Percentiles rank a stretch among this genome's conserved stretches.
Evolutionary conservation across 495 filamentous ascomycete species (phyloP).

Genomic region (Ascodesmis nigricans): DNA sequence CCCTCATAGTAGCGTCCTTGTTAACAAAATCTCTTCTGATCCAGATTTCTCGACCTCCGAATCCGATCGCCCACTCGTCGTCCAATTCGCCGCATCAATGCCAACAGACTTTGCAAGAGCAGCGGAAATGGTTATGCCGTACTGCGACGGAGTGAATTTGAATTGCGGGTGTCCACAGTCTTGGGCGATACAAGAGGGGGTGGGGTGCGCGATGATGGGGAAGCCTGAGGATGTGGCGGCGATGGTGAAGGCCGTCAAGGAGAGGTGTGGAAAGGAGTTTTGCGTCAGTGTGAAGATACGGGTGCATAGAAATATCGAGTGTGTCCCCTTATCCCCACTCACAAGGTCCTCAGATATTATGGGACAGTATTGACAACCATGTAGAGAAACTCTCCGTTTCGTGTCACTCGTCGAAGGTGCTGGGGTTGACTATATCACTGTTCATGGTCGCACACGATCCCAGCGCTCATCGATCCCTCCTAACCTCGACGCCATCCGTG

Average conservation of each 20-base stretch:
- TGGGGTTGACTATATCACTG: constrained; percentile 35
- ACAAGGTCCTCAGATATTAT: no score
- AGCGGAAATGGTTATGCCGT: constrained; percentile 36
- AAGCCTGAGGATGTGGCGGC: constrained; percentile 34
- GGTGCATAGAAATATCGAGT: constrained; percentile 36
- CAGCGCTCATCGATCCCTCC: constrained; percentile 35
- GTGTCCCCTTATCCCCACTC: no score
- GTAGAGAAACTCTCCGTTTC: constrained; percentile 20
- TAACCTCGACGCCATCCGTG: constrained; percentile 34
- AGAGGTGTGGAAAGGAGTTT: constrained; percentile 22
- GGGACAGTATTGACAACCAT: background rate
- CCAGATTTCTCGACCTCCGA: constrained; percentile 25
- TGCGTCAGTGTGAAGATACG: constrained; percentile 45
- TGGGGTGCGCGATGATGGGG: constrained; percentile 43
- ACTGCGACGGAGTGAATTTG: constrained; percentile 37
- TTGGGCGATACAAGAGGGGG: constrained; percentile 39
- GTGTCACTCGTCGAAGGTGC: constrained; percentile 19
- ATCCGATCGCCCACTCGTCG: constrained; percentile 31
- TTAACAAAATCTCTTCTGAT: background rate
- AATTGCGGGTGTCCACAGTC: constrained; percentile 51
- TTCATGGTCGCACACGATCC: constrained; percentile 36
- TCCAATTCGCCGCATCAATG: constrained; percentile 38
- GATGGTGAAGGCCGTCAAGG: constrained; percentile 32
- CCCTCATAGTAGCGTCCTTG: constrained; percentile 1
- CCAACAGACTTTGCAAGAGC: constrained; percentile 37